Percentiles rank a stretch among this genome's conserved stretches.
phyloP scores from a whole-genome alignment of 2,329 filamentous ascomycete species.

The Zasmidium citrigriseum region DNA sequence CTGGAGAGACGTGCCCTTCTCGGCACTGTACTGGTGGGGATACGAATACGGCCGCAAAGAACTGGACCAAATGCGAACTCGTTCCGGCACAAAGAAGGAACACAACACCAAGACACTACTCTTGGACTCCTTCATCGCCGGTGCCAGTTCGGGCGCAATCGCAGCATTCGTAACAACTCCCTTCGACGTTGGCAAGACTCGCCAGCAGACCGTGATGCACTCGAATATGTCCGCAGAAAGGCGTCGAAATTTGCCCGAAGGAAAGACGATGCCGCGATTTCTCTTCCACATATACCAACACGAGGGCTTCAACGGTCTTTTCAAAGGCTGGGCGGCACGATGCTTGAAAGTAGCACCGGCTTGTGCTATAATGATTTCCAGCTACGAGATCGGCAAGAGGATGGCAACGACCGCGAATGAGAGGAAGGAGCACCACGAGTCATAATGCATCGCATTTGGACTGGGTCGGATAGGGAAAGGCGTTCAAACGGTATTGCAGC shows the following conservation, averaged over 20 bases:
- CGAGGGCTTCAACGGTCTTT: constrained; percentile 79
- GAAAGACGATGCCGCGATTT: constrained; percentile 75
- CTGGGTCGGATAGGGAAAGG: background rate
- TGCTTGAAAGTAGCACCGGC: constrained; percentile 94
- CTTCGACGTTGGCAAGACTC: constrained; percentile 96
- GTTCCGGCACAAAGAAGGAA: constrained; percentile 40
- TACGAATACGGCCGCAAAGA: constrained; percentile 80
- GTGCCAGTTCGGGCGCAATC: constrained; percentile 77
- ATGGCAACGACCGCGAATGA: constrained; percentile 77
- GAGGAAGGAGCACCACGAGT: constrained; percentile 33
- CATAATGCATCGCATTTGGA: background rate
- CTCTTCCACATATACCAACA: constrained; percentile 88
- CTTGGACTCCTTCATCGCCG: constrained; percentile 84
- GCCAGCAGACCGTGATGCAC: constrained; percentile 81
- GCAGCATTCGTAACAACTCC: constrained; percentile 89
- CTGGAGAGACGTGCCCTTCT: constrained; percentile 97
- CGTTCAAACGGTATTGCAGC: background rate
- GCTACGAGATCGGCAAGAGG: constrained; percentile 93
- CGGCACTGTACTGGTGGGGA: constrained; percentile 96
- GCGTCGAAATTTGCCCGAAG: constrained; percentile 62
- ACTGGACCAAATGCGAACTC: constrained; percentile 66
- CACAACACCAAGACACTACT: constrained; percentile 78
- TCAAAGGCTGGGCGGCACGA: constrained; percentile 87
- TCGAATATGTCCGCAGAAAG: constrained; percentile 39
- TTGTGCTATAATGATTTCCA: constrained; percentile 99